Base-by-base conservation (phyloP, 768 basidiomycete genomes). In the Leccinum rimulosum region DNA sequence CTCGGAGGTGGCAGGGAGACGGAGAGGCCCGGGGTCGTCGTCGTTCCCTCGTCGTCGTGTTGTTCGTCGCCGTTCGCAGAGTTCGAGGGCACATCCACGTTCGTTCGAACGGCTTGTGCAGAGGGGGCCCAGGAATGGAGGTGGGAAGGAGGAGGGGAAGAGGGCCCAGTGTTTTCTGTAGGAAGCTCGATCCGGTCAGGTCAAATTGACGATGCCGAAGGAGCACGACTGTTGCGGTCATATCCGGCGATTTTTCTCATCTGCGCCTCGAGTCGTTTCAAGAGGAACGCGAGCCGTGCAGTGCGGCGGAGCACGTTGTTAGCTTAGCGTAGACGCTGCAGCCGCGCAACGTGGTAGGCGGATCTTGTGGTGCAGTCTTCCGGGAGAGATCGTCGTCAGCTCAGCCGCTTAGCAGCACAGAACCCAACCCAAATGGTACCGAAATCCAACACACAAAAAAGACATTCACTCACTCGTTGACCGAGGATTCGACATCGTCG, bases 271-370 rank as follows among this genome's bases (percentile, higher is more conserved):
- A 98, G 79, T 36, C 97, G 80, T 27, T 91, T 82, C 0, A 89
- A 86, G 12, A 99, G 81, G 5, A 89, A 79, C 14, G 93, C 85
- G 64, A 98, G 97, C 43, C 97, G 84, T 5, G 89, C 87, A 0
- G 87, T 88, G 31, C 95, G 81, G 43, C 95, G 84, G 1, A 97
- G 80, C 30, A 95, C 79, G 67, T 97, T 93, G 1, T 89, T 86
- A 2, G 91, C 91, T 64, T 89, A 83, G 57, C 93, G 93, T 11
- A 95, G 79, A 43, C 88, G 86, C 55, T 88, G 84, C 12, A 98
- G 80, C 31, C 90, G 82, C 3, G 76, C 72, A 19, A 97, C 92
- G 64, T 89, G 97, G 97, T 0, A 84, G 75, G 52, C 91, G 87
- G 49, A 99, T 90, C 77, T 97, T 98, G 57, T 79, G 76, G 27